Conservation (phyloP, 2,329 filamentous ascomycete species). For the Bipolaris oryzae region DNA sequence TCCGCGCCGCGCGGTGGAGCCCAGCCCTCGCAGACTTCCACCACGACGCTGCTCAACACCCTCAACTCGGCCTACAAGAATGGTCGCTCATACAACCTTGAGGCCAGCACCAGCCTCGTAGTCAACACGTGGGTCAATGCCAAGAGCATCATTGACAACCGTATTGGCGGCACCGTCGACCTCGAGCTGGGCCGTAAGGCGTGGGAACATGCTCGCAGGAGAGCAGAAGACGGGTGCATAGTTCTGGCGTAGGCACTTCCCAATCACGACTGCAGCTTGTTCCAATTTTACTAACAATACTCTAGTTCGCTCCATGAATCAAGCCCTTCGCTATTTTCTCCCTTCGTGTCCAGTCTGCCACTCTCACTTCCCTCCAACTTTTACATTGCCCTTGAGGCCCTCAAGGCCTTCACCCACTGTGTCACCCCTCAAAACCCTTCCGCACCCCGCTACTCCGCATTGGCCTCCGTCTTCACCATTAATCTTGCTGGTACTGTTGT, state of each 20-base stretch:
- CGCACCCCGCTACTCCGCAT: conserved; percentile 75
- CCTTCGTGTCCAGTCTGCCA: conserved; percentile 82
- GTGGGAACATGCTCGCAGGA: conserved; percentile 94
- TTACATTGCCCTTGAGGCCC: conserved; percentile 77
- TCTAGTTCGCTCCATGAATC: conserved; percentile 84
- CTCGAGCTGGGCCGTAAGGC: conserved; percentile 76
- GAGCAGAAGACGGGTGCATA: conserved; percentile 95
- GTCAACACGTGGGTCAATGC: conserved; percentile 96
- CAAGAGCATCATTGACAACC: conserved; percentile 71
- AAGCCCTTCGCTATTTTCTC: conserved; percentile 79
- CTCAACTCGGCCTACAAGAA: conserved; percentile 88
- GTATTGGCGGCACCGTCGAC: conserved; percentile 79
- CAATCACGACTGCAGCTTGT: not conserved
- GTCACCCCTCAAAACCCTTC: conserved; percentile 92
- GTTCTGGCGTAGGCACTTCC: conserved; percentile 72
- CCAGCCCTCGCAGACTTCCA: conserved; percentile 81
- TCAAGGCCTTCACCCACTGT: conserved; percentile 85
- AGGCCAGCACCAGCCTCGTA: conserved; percentile 87
- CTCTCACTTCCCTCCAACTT: conserved; percentile 76
- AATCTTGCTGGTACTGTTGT: conserved; percentile 80
- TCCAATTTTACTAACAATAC: conserved; percentile 15
- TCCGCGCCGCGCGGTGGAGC: conserved; percentile 62
- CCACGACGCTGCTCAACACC: conserved; percentile 88
- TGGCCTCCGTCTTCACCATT: conserved; percentile 81
- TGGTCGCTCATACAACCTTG: conserved; percentile 81